Evolutionary conservation across 371 early-diverging fungal genomes (phyloP).

Genomic region (Actinomucor elegans): DNA sequence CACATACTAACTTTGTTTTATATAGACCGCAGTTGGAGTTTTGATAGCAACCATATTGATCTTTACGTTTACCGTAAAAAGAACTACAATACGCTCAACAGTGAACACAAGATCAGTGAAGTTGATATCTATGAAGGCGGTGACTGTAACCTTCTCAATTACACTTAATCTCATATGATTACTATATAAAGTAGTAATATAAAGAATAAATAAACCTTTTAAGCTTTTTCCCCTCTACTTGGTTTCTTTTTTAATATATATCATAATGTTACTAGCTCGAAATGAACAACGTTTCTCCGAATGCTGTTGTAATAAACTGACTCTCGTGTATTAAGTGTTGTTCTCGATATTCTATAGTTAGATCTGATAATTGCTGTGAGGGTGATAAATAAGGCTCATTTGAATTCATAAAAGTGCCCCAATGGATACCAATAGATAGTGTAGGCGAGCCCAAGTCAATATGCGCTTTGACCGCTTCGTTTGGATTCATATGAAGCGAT

Average conservation of each 20-base stretch:
- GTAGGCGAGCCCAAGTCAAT: conserved; percentile 40
- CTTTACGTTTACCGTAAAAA: conserved; percentile 38
- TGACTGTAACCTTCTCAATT: conserved; percentile 44
- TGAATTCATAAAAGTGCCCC: conserved; percentile 47
- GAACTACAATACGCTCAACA: conserved; percentile 38
- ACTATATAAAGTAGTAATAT: neutral
- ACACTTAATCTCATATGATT: conserved; percentile 3
- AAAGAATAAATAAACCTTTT: neutral
- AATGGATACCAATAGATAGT: conserved; percentile 59
- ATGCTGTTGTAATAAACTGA: conserved; percentile 35
- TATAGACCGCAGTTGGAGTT: conserved; percentile 52
- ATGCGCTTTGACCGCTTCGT: conserved; percentile 56
- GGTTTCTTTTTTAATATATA: too few species aligned
- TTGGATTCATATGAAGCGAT: conserved; percentile 58
- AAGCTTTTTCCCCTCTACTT: too few species aligned
- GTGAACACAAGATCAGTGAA: conserved; percentile 27
- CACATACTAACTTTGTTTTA: neutral
- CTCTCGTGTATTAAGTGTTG: conserved; percentile 2
- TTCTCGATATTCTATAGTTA: neutral
- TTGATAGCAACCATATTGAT: conserved; percentile 44
- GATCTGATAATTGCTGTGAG: conserved; percentile 1
- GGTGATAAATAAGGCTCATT: conserved; percentile 17
- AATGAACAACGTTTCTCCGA: conserved; percentile 23
- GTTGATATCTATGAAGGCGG: conserved; percentile 52
- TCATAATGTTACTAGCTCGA: too few species aligned